Evolutionary conservation across 768 basidiomycete genomes (phyloP).

Genomic region (Brasilioporus rufonigricans): DNA sequence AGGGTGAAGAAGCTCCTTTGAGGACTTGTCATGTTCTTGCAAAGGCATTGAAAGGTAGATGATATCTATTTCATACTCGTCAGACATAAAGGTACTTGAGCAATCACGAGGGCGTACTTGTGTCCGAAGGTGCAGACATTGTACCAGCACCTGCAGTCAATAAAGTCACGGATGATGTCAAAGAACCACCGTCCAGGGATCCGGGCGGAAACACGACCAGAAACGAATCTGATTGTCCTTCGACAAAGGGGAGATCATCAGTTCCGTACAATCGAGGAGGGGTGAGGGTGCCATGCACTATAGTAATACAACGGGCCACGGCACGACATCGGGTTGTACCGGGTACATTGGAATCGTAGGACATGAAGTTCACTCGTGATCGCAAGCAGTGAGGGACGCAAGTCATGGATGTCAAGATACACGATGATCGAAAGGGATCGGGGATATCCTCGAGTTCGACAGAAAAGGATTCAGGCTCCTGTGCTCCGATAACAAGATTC

Average conservation of each 20-base stretch:
- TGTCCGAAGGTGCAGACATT: constrained; percentile 69
- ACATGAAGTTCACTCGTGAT: constrained; percentile 18
- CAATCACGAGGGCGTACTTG: constrained; percentile 39
- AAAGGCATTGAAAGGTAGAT: constrained; percentile 57
- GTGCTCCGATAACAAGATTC: constrained; percentile 29
- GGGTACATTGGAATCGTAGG: neutral
- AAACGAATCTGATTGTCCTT: constrained; percentile 51
- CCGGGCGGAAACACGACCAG: constrained; percentile 76
- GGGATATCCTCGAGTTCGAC: constrained; percentile 59
- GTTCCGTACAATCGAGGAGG: constrained; percentile 30
- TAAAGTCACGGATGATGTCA: constrained; percentile 51
- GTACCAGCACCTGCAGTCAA: constrained; percentile 72
- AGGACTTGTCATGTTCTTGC: constrained; percentile 16
- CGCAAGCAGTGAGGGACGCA: constrained; percentile 33
- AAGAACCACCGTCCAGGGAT: constrained; percentile 47
- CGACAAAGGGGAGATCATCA: constrained; percentile 10
- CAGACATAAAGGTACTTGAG: neutral
- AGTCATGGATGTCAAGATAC: constrained; percentile 50
- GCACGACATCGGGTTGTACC: constrained; percentile 9
- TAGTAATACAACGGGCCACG: constrained; percentile 49
- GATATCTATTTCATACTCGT: constrained; percentile 44
- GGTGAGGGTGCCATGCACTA: constrained; percentile 39
- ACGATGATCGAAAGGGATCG: constrained; percentile 52
- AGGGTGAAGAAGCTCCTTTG: constrained; percentile 45
- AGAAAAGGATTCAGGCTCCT: constrained; percentile 32